A percentile compares a stretch with the other conserved stretches of the same genome.
Evolutionary conservation across 2,329 filamentous ascomycete species (phyloP).

Genomic region (Ophiocordyceps sinensis): DNA sequence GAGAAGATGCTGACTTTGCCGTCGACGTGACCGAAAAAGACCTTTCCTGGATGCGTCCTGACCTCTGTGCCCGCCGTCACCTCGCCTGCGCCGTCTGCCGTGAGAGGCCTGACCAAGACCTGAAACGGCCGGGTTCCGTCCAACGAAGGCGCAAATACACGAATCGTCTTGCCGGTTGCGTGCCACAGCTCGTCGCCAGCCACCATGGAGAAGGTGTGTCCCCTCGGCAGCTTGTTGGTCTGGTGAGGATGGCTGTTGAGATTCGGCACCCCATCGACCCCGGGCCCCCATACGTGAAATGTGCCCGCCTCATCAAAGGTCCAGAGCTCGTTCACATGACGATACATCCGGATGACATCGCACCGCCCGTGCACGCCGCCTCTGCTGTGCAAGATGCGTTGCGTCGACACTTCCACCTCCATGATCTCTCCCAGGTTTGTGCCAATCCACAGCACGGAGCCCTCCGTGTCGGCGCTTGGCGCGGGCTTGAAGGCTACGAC

Average conservation of each 20-base stretch:
- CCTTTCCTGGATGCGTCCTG: constrained; percentile 58
- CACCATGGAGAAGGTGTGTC: constrained; percentile 78
- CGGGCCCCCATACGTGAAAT: constrained; percentile 75
- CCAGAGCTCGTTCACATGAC: constrained; percentile 84
- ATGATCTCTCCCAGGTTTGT: constrained; percentile 78
- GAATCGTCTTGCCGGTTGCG: constrained; percentile 72
- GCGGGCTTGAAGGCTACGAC: constrained; percentile 78
- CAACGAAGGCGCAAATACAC: constrained; percentile 63
- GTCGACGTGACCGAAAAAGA: constrained; percentile 85
- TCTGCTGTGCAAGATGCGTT: constrained; percentile 55
- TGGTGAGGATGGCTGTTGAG: constrained; percentile 56
- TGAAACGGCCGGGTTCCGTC: constrained; percentile 60
- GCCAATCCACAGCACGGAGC: constrained; percentile 73
- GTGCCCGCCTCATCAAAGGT: constrained; percentile 82
- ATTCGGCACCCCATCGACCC: constrained; percentile 55
- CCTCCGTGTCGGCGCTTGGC: constrained; percentile 63
- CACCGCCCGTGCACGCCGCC: constrained; percentile 59
- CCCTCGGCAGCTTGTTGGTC: constrained; percentile 63
- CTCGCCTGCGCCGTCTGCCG: constrained; percentile 63
- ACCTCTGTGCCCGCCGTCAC: constrained; percentile 72
- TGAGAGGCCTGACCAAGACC: constrained; percentile 55
- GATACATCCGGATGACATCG: constrained; percentile 72
- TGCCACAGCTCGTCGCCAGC: constrained; percentile 80
- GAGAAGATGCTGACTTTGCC: constrained; percentile 94
- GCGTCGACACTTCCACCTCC: constrained; percentile 69